phyloP scores from a whole-genome alignment of 2,329 filamentous ascomycete genomes.

The Thielaviopsis punctulata region DNA sequence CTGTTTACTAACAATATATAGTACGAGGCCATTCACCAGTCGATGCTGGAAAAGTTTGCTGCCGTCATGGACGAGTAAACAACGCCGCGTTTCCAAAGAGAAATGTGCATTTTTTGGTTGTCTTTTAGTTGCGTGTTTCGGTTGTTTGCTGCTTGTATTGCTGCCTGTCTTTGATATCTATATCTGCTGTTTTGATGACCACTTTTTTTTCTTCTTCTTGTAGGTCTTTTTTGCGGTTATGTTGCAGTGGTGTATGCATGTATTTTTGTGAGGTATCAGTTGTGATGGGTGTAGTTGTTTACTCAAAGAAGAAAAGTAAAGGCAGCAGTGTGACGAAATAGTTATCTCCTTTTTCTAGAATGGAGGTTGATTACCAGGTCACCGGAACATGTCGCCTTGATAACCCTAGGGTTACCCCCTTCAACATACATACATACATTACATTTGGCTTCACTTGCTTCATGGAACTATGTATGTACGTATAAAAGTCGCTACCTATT shows the following conservation, averaged over 20 bases:
- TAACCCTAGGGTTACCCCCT: no score
- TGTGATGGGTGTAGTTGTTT: not conserved
- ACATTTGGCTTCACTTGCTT: no score
- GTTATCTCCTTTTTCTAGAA: not conserved
- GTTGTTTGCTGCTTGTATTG: not conserved
- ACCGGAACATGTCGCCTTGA: no score
- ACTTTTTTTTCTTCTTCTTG: not conserved
- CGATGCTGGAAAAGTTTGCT: conserved; percentile 95
- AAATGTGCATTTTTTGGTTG: not conserved
- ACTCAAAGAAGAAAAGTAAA: not conserved
- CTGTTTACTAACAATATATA: conserved; percentile 28
- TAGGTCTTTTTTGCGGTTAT: no score
- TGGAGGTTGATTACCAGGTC: no score
- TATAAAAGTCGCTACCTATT: no score
- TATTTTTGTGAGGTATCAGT: not conserved
- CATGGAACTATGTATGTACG: no score
- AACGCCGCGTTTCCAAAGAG: not conserved
- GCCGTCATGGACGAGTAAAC: conserved; percentile 82
- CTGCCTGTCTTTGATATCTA: not conserved
- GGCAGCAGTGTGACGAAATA: not conserved
- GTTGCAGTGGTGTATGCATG: not conserved
- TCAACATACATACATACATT: no score
- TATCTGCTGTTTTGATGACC: not conserved
- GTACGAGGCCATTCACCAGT: conserved; percentile 84
- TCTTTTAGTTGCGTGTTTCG: not conserved